A percentile compares a stretch with the other conserved stretches of the same genome.
Conservation (phyloP, 306 rosid species). For the Rosa persica region DNA sequence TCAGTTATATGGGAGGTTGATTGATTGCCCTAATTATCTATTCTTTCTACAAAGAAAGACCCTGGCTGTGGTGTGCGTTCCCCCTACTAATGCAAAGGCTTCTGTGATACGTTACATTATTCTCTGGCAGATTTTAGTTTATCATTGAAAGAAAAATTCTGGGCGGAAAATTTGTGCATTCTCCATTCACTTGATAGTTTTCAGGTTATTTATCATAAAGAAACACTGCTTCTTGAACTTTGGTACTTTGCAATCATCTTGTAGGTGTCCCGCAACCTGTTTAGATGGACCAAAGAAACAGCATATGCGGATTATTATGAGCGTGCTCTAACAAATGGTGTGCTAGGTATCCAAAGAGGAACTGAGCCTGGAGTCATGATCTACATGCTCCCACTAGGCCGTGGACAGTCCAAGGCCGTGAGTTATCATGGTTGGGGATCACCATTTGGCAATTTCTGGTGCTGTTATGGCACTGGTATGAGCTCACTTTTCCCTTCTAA, state of each 20-base stretch:
- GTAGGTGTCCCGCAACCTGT: conserved; percentile 82
- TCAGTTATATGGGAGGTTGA: not conserved
- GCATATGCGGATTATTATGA: conserved; percentile 89
- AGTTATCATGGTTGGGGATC: conserved; percentile 72
- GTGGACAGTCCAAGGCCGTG: conserved; percentile 69
- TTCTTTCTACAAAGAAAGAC: not conserved
- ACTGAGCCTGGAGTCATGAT: conserved; percentile 93
- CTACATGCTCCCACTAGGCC: conserved; percentile 79
- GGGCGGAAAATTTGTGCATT: not conserved
- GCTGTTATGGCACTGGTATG: conserved; percentile 93
- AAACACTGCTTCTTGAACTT: too few species aligned
- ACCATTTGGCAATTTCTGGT: conserved; percentile 64
- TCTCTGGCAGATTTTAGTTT: not conserved
- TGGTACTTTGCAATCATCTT: conserved; percentile 12
- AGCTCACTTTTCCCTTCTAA: conserved; percentile 5
- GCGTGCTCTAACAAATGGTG: conserved; percentile 86
- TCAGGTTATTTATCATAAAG: not conserved
- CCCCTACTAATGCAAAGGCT: not conserved
- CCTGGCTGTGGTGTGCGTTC: not conserved
- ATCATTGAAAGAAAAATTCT: not conserved
- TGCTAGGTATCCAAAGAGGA: conserved; percentile 87
- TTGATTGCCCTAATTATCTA: not conserved
- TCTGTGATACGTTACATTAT: not conserved
- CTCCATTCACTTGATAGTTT: not conserved
- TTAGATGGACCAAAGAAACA: conserved; percentile 83